These are phyloP conservation scores for Takakia lepidozioides DNA, from an alignment of 225 moss, liverwort and hornwort species.

Conservation along the genomic window DNA sequence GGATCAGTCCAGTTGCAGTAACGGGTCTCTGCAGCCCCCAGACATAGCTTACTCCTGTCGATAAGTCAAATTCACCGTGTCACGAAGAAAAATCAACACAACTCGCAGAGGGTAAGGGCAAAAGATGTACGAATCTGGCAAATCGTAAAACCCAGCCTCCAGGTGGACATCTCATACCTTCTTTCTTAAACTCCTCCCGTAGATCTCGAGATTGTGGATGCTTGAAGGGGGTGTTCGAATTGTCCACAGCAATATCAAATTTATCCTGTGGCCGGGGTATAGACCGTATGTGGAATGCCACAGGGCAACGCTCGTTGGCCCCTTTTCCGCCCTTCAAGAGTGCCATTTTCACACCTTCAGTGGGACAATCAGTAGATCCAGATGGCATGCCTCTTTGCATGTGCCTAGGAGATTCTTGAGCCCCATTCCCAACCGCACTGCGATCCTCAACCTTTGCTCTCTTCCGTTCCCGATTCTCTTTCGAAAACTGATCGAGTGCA, in stretches of 20 bases:
- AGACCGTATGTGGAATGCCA: conserved; percentile 74
- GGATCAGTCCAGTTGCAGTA: too few relatives aligned
- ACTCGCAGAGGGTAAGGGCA: too few relatives aligned
- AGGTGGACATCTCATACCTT: conserved; percentile 13
- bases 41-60: too few relatives aligned
- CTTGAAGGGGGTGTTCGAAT: conserved; percentile 76
- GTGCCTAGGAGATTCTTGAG: conserved; percentile 23
- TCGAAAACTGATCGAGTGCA: conserved; percentile 56
- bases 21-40: too few relatives aligned
- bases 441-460: conserved; percentile 11
- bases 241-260: conserved; percentile 77
- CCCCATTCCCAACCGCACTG: conserved; percentile 12
- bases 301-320: conserved; percentile 39
- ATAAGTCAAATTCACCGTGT: too few relatives aligned
- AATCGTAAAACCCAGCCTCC: too few relatives aligned
- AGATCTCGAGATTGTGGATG: conserved; percentile 22
- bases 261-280: conserved; percentile 92
- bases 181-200: conserved; percentile 8
- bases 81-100: background rate
- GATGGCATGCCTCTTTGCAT: background rate
- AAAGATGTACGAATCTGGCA: too few relatives aligned
- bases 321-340: conserved; percentile 22
- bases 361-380: conserved; percentile 10
- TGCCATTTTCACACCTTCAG: conserved; percentile 46
- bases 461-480: conserved; percentile 37